phyloP scores from a whole-genome alignment of 2,329 filamentous ascomycete species.

The Cytospora leucostoma region DNA sequence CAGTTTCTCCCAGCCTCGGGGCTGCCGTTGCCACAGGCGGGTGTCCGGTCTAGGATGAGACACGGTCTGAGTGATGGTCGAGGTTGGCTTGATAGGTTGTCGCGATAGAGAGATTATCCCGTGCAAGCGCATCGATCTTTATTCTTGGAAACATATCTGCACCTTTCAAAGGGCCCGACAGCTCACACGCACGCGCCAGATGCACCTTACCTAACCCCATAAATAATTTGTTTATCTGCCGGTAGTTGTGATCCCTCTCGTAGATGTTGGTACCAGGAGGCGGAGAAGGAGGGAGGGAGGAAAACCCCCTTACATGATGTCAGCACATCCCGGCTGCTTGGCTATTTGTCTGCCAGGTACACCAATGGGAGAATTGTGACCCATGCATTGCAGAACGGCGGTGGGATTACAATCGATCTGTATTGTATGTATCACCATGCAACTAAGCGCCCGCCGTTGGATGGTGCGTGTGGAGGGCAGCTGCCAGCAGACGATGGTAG shows the following conservation, averaged over 20 bases:
- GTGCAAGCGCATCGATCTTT: slow-evolving; percentile 30
- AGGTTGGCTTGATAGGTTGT: slow-evolving; percentile 22
- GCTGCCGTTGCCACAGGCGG: not conserved
- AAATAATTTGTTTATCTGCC: slow-evolving; percentile 14
- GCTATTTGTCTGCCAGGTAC: slow-evolving; percentile 23
- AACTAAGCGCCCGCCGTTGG: slow-evolving; percentile 12
- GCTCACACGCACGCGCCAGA: slow-evolving; percentile 5
- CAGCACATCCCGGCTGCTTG: slow-evolving; percentile 12
- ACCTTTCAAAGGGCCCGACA: not conserved
- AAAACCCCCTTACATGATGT: not conserved
- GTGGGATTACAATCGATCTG: not conserved
- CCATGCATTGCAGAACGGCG: slow-evolving; percentile 14
- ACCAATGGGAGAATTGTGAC: slow-evolving; percentile 26
- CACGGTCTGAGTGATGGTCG: slow-evolving; percentile 6
- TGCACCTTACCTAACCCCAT: slow-evolving; percentile 10
- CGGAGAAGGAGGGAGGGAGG: not conserved
- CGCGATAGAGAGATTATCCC: slow-evolving; percentile 29
- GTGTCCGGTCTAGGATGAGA: slow-evolving; percentile 4
- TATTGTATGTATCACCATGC: not conserved
- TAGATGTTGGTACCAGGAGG: slow-evolving; percentile 9
- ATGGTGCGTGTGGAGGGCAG: not conserved
- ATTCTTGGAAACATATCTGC: slow-evolving; percentile 23
- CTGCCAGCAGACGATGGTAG: not conserved
- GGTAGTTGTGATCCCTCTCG: slow-evolving; percentile 6
- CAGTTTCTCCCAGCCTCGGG: slow-evolving; percentile 3